A percentile compares a stretch with the other conserved stretches of the same genome.
phyloP scores from a whole-genome alignment of 2,329 filamentous ascomycete genomes.

The Arthrobotrys musiformis region DNA sequence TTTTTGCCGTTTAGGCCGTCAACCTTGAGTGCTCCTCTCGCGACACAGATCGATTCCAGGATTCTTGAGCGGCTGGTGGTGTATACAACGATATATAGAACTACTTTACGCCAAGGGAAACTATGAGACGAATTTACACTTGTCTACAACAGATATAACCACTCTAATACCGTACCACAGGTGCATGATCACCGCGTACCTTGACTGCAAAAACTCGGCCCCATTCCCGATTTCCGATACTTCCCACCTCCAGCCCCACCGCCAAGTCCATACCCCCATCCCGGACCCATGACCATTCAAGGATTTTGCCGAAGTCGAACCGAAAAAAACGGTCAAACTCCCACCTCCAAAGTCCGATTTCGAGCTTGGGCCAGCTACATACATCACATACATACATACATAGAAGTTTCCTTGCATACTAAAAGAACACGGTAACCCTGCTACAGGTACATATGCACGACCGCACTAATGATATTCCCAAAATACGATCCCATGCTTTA shows the following conservation, averaged over 20 bases:
- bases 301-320: slow-evolving; percentile 55
- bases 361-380: neutral
- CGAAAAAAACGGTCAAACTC: slow-evolving; percentile 34
- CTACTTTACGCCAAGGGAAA: no score
- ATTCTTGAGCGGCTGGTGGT: neutral
- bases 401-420: slow-evolving; percentile 26
- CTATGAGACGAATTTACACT: neutral
- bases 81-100: neutral
- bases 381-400: neutral
- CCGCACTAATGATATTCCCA: neutral
- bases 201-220: slow-evolving; percentile 25
- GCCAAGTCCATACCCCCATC: slow-evolving; percentile 27
- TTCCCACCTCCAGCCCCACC: slow-evolving; percentile 22
- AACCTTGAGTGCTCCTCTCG: no score
- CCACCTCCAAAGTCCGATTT: slow-evolving; percentile 55
- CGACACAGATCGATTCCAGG: neutral
- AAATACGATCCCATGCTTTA: slow-evolving; percentile 6
- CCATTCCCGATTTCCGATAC: slow-evolving; percentile 56
- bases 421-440: slow-evolving; percentile 17
- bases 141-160: neutral
- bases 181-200: neutral
- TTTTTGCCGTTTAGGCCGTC: no score
- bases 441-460: slow-evolving; percentile 21
- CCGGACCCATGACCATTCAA: slow-evolving; percentile 43
- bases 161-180: neutral